These are phyloP conservation scores for Fulvia fulva DNA, from an alignment of 2,329 filamentous ascomycete species.

Conservation along the genomic window DNA sequence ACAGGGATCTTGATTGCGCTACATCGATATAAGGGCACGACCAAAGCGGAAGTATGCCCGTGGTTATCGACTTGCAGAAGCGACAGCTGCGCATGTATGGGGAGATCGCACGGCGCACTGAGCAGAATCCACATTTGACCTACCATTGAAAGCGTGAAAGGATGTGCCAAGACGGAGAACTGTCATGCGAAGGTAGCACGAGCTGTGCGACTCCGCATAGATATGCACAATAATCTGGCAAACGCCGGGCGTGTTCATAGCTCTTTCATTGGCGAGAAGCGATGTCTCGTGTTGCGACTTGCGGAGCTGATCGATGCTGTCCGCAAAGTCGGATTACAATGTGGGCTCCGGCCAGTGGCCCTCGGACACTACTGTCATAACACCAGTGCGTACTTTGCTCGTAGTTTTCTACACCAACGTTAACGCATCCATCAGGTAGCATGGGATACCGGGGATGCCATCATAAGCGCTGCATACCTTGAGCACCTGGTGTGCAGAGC, in stretches of 20 bases:
- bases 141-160: neutral
- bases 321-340: too few species aligned
- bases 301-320: too few species aligned
- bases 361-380: constrained; percentile 29
- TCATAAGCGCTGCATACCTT: constrained; percentile 31
- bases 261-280: too few species aligned
- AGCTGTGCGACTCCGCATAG: neutral
- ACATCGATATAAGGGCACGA: too few species aligned
- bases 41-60: too few species aligned
- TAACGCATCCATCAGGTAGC: neutral
- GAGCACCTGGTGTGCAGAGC: constrained; percentile 52
- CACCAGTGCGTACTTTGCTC: constrained; percentile 23
- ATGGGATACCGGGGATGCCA: neutral
- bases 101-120: too few species aligned
- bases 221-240: neutral
- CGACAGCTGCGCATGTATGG: too few species aligned
- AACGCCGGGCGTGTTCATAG: neutral
- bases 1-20: too few species aligned
- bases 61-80: too few species aligned
- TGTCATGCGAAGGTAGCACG: neutral
- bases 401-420: constrained; percentile 22
- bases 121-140: neutral
- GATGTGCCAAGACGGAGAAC: neutral
- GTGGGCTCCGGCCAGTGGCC: constrained; percentile 27
- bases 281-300: too few species aligned